Conservation (phyloP, 2,329 filamentous ascomycete species). For the Hortaea sp. region DNA sequence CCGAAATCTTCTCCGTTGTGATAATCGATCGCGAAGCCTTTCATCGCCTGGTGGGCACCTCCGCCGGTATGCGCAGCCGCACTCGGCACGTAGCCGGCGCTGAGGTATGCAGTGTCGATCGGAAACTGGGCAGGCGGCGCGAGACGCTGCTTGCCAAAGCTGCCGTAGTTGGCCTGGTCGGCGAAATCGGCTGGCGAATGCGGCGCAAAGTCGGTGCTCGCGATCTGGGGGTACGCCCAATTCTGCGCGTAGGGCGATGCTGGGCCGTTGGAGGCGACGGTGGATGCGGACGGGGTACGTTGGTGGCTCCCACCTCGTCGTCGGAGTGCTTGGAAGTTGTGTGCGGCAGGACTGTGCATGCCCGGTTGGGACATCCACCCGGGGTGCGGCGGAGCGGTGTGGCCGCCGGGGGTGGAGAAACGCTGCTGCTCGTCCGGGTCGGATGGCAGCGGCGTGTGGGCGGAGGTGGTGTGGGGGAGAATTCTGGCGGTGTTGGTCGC, state of each 20-base stretch:
- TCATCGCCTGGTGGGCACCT: slow-evolving; percentile 50
- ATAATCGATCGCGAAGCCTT: slow-evolving; percentile 46
- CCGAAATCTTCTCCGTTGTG: slow-evolving; percentile 40
- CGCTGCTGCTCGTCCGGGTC: background rate
- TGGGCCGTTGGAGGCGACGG: slow-evolving; percentile 35
- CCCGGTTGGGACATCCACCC: slow-evolving; percentile 1
- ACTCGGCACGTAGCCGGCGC: slow-evolving; percentile 20
- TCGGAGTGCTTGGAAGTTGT: background rate
- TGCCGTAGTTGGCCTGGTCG: slow-evolving; percentile 22
- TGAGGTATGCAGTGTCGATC: slow-evolving; percentile 39
- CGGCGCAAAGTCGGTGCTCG: slow-evolving; percentile 35
- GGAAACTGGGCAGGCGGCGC: slow-evolving; percentile 48
- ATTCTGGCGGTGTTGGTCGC: too few relatives aligned
- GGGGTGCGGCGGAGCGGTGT: background rate
- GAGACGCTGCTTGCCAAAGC: slow-evolving; percentile 39
- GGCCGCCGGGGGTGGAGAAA: background rate
- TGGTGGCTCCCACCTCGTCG: slow-evolving; percentile 16
- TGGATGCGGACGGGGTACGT: slow-evolving; percentile 27
- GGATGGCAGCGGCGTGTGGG: background rate
- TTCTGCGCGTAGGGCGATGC: slow-evolving; percentile 33
- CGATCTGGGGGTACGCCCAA: slow-evolving; percentile 31
- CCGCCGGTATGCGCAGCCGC: slow-evolving; percentile 23
- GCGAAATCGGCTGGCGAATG: slow-evolving; percentile 28
- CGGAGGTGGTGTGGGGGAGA: too few relatives aligned
- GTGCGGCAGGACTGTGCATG: slow-evolving; percentile 1